Conservation (phyloP, 192 early-diverging fungal genomes). For the Polychytrium aggregatum region DNA sequence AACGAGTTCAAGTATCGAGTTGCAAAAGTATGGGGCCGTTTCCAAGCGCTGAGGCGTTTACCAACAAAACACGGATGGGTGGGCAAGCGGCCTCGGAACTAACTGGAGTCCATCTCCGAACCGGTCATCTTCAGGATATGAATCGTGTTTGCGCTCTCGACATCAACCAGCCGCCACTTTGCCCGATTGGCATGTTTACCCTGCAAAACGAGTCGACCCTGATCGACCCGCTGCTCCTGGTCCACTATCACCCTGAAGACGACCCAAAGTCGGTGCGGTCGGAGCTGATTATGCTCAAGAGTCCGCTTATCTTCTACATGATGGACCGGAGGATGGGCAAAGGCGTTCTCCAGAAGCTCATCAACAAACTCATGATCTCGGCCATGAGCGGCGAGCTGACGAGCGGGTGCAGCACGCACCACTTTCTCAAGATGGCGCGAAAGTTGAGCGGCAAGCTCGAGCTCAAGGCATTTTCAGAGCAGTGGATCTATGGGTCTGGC, state of each 20-base stretch:
- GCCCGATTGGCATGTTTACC: slow-evolving; percentile 53
- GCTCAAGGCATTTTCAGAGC: slow-evolving; percentile 70
- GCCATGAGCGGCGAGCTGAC: slow-evolving; percentile 44
- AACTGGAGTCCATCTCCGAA: too few species aligned
- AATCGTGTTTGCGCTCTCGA: slow-evolving; percentile 69
- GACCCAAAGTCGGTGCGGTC: slow-evolving; percentile 26
- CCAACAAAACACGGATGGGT: too few species aligned
- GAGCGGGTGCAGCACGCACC: slow-evolving; percentile 29
- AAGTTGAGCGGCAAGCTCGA: slow-evolving; percentile 71
- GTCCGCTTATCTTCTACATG: slow-evolving; percentile 83
- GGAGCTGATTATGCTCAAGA: slow-evolving; percentile 76
- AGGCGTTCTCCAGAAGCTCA: slow-evolving; percentile 61
- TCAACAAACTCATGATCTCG: slow-evolving; percentile 66
- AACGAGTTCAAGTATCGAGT: slow-evolving; percentile 83
- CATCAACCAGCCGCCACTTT: slow-evolving; percentile 77
- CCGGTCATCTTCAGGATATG: slow-evolving; percentile 76
- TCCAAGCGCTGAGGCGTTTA: too few species aligned
- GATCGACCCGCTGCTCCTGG: slow-evolving; percentile 22
- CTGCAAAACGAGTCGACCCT: slow-evolving; percentile 16
- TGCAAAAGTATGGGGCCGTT: slow-evolving; percentile 48
- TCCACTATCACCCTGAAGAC: slow-evolving; percentile 35
- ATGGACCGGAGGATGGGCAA: slow-evolving; percentile 76
- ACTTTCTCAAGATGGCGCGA: slow-evolving; percentile 66
- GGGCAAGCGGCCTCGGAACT: too few species aligned
- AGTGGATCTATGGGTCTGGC: slow-evolving; percentile 87